Evolutionary conservation across 768 basidiomycete species (phyloP), one percentile per base, ranked within the genome.

Genomic region (Lanmaoa rubissima): DNA sequence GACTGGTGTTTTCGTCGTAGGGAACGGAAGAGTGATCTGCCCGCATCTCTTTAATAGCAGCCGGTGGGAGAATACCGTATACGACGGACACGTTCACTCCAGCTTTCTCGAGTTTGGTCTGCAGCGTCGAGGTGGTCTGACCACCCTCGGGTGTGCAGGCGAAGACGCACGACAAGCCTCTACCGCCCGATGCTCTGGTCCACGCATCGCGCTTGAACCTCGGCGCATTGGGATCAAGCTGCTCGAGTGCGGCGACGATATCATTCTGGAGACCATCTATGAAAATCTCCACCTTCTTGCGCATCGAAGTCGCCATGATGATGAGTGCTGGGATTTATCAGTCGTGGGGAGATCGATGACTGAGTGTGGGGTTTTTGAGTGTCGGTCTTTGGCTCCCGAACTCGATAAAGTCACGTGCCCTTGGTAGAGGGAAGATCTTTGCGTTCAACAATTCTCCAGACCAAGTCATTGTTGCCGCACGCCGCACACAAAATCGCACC

Each of bases 71-170:
- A 21, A 76, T 76, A 24, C 94, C 95, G 65, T 98, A 84, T 1
- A 98, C 92, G 68, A 98, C 78, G 9, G 90, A 92, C 65, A 97
- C 88, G 75, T 97, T 98, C 46, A 98, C 92, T 1, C 97, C 96
- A 4, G 90, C 96, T 72, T 98, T 98, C 73, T 98, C 96, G 63
- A 98, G 85, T 28, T 90, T 76, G 0, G 86, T 78, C 53, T 73
- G 64, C 21, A 67, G 38, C 9, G 65, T 42, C 54, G 78, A 78
- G 17, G 78, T 67, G n/a, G 68, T 55, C 54, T 70, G 58, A 28
- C 60, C 61, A 48, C 57, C 44, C 40, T 68, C 62, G 11, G 73
- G 67, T 21, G 79, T 75, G 32, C 76, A 71, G 16, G 85, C 79
- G 69, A 97, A 89, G 21, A 95, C 90, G 71, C 91, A 94, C 1